phyloP scores from a whole-genome alignment of 352 stramenopile genomes.

The Phytopythium sindhum region DNA sequence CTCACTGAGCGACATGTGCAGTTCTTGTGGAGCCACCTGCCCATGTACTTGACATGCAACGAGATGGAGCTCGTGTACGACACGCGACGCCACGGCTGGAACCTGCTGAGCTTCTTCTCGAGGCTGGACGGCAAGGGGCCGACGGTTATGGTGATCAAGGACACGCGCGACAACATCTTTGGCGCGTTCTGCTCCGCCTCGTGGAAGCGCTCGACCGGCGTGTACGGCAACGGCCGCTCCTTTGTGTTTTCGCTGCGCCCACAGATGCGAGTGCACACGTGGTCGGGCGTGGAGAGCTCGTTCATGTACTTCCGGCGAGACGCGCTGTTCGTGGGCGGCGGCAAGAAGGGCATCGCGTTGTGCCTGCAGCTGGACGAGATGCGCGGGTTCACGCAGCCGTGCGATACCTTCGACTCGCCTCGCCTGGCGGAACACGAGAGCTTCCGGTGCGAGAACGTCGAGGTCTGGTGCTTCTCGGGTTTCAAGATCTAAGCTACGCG shows the following conservation, averaged over 20 bases:
- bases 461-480: slow-evolving; percentile 74
- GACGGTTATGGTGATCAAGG: slow-evolving; percentile 64
- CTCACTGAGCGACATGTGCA: slow-evolving; percentile 68
- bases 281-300: slow-evolving; percentile 60
- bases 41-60: slow-evolving; percentile 60
- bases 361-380: slow-evolving; percentile 72
- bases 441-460: slow-evolving; percentile 61
- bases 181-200: slow-evolving; percentile 69
- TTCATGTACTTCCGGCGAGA: slow-evolving; percentile 68
- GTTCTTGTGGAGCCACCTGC: slow-evolving; percentile 59
- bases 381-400: slow-evolving; percentile 59
- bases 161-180: slow-evolving; percentile 70
- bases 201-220: slow-evolving; percentile 39
- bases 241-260: slow-evolving; percentile 74
- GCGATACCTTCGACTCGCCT: slow-evolving; percentile 64
- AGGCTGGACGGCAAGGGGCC: slow-evolving; percentile 54
- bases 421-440: slow-evolving; percentile 37
- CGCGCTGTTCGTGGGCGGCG: slow-evolving; percentile 61
- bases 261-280: slow-evolving; percentile 49
- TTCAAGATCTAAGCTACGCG: slow-evolving; percentile 41
- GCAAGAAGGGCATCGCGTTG: slow-evolving; percentile 62
- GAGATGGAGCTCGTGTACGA: slow-evolving; percentile 68
- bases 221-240: slow-evolving; percentile 76
- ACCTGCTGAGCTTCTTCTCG: slow-evolving; percentile 63
- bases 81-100: slow-evolving; percentile 66